Evolutionary conservation across 2,329 filamentous ascomycete species (phyloP), one percentile per base, ranked within the genome.

Genomic region (Ophiosphaerella narmari): DNA sequence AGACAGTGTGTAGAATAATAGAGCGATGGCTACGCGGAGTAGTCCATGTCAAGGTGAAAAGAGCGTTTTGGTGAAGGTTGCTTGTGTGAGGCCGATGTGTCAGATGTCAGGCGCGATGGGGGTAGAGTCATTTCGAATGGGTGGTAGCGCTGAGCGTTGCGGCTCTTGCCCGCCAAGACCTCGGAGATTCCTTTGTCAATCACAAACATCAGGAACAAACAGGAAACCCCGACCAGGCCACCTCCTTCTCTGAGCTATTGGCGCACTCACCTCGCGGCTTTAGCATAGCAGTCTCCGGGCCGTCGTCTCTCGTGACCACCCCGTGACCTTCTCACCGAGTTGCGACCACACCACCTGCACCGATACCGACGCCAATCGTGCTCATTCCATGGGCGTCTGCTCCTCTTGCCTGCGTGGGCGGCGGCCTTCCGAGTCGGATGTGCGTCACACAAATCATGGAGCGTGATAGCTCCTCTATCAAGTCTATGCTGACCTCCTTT

Each of bases 401-500:
- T 69, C 74, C 44, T 80, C 77, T 44, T 80, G 78, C 63, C 74
- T 80, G 43, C 76, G 77, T 39, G 70, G 72, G 50, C 73, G 75
- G 56, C 71, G 71, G 62, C 61, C 74, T 59, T 76, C 76, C 46
- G 72, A 75, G 52, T 65, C 70, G 44, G 75, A 78, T 50, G 77
- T 78, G 53, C 67, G 75, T 69, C 16, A 46, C 35, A 49, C 48
- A 35, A 33, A 21, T 46, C 40, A 36, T 45, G 50, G 29, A 39
- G 43, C 24, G 29, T 42, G 18, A 45, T 44, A 38, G 42, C 36
- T 52, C 32, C 32, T 36, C 42, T 47, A 37, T 31, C 12, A 39
- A 47, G 47, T 29, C 26, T 11, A 50, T 56, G 48, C 65, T 73
- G 41, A 71, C 60, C 42, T 52, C 60, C 57, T 52, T 67, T 67